These are phyloP conservation scores for Fusarium tanahbumbuense DNA, from an alignment of 2,329 filamentous ascomycete genomes.

Conservation along the genomic window DNA sequence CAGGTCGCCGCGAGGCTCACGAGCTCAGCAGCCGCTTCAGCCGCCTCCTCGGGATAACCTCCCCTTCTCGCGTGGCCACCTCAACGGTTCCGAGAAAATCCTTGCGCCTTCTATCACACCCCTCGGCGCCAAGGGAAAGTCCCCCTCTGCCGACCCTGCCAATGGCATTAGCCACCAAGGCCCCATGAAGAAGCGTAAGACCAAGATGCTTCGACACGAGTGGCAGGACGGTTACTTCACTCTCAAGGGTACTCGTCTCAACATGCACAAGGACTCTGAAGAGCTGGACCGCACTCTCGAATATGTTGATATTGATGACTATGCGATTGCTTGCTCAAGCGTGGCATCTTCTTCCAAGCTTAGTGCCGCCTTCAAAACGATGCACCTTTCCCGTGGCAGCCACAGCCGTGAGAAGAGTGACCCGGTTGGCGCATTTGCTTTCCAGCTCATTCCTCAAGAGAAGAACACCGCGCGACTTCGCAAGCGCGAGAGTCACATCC, in stretches of 20 bases:
- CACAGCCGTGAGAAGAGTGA: slow-evolving; percentile 65
- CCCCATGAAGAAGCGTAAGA: slow-evolving; percentile 95
- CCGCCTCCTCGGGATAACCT: slow-evolving; percentile 67
- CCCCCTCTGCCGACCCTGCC: slow-evolving; percentile 50
- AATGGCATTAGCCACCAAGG: slow-evolving; percentile 78
- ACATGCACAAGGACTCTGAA: slow-evolving; percentile 76
- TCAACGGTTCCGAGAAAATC: slow-evolving; percentile 58
- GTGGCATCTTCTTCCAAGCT: slow-evolving; percentile 82
- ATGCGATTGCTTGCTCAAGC: slow-evolving; percentile 85
- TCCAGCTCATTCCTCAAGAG: slow-evolving; percentile 83
- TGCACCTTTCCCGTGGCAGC: slow-evolving; percentile 68
- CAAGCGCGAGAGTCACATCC: slow-evolving; percentile 64
- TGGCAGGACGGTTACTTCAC: slow-evolving; percentile 95
- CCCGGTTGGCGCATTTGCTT: slow-evolving; percentile 78
- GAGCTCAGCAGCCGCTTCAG: slow-evolving; percentile 56
- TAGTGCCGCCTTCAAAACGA: slow-evolving; percentile 85
- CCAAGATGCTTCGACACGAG: slow-evolving; percentile 87
- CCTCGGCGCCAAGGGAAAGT: slow-evolving; percentile 44
- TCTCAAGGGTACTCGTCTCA: slow-evolving; percentile 78
- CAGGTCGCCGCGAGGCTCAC: slow-evolving; percentile 52
- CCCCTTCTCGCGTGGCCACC: slow-evolving; percentile 66
- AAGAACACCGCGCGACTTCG: slow-evolving; percentile 65
- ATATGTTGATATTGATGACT: slow-evolving; percentile 89
- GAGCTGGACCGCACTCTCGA: slow-evolving; percentile 71
- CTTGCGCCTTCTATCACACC: slow-evolving; percentile 55